phyloP scores from a whole-genome alignment of 208 protist species.

The Leptomonas pyrrhocoris region DNA sequence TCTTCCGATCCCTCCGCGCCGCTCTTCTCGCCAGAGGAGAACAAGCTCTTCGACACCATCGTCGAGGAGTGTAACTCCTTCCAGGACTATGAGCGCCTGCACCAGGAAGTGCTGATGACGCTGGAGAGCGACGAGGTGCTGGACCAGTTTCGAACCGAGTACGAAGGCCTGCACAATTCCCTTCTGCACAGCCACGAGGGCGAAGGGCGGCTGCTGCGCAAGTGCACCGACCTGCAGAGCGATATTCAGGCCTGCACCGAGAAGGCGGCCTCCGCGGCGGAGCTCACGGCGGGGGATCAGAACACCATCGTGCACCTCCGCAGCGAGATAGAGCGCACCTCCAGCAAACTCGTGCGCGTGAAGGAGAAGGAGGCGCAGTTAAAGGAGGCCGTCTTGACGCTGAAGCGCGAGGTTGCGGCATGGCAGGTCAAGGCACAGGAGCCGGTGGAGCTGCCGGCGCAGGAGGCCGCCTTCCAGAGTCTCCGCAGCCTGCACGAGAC shows the following conservation, averaged over 20 bases:
- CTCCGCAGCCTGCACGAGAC: constrained; percentile 91
- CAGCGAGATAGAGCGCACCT: constrained; percentile 94
- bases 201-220: constrained; percentile 96
- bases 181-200: constrained; percentile 97
- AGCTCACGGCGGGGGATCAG: constrained; percentile 95
- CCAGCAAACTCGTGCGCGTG: constrained; percentile 91
- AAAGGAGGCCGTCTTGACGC: constrained; percentile 92
- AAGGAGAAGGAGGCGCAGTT: constrained; percentile 94
- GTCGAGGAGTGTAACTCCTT: constrained; percentile 75
- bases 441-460: constrained; percentile 86
- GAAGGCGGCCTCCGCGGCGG: constrained; percentile 94
- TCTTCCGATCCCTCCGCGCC: constrained; percentile 1
- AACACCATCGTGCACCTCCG: constrained; percentile 94
- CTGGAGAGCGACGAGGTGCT: constrained; percentile 95
- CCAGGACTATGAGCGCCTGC: constrained; percentile 93
- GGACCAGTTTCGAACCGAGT: constrained; percentile 96
- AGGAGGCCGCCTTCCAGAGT: constrained; percentile 95
- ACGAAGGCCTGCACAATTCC: constrained; percentile 96
- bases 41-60: constrained; percentile 55
- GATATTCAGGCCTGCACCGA: constrained; percentile 95
- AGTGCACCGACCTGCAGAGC: constrained; percentile 94
- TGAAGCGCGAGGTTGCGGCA: constrained; percentile 95
- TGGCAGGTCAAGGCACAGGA: constrained; percentile 90
- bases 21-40: constrained; percentile 43
- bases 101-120: constrained; percentile 94